These are phyloP conservation scores for Cladorrhinum samala DNA, from an alignment of 495 filamentous ascomycete species.

Conservation along the genomic window DNA sequence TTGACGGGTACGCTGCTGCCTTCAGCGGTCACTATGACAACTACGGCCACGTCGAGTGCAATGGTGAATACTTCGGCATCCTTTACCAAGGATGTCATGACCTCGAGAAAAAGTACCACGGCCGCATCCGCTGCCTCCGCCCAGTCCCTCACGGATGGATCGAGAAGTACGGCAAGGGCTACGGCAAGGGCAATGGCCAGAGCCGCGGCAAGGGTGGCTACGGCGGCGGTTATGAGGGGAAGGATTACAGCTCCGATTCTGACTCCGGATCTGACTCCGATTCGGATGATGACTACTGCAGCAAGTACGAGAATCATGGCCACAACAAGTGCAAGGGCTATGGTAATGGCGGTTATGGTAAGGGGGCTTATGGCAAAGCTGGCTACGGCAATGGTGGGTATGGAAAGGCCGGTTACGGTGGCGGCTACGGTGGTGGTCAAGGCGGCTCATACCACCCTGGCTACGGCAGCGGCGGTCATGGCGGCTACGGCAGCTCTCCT, in stretches of 20 bases:
- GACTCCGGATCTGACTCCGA: conserved; percentile 8
- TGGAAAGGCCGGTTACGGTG: not conserved
- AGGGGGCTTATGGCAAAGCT: not conserved
- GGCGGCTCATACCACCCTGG: not conserved
- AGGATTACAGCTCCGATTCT: not conserved
- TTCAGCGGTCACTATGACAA: conserved; percentile 9
- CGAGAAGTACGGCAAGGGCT: conserved; percentile 4
- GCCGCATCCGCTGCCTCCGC: conserved; percentile 13
- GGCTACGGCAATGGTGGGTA: conserved; percentile 1
- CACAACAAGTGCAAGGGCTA: not conserved
- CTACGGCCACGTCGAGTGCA: conserved; percentile 11
- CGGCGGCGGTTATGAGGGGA: not conserved
- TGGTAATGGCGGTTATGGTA: not conserved
- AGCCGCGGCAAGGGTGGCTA: not conserved
- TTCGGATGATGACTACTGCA: not conserved
- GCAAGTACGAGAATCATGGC: not conserved
- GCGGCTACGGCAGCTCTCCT: not conserved
- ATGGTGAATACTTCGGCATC: conserved; percentile 16
- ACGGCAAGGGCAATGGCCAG: not conserved
- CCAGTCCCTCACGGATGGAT: conserved; percentile 16
- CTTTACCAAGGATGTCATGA: conserved; percentile 14
- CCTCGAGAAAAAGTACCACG: conserved; percentile 9
- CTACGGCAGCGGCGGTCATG: not conserved
- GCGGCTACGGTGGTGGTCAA: not conserved
- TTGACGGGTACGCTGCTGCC: conserved; percentile 12